Conservation (phyloP, 768 basidiomycete species). For the Arthromyces matolae region DNA sequence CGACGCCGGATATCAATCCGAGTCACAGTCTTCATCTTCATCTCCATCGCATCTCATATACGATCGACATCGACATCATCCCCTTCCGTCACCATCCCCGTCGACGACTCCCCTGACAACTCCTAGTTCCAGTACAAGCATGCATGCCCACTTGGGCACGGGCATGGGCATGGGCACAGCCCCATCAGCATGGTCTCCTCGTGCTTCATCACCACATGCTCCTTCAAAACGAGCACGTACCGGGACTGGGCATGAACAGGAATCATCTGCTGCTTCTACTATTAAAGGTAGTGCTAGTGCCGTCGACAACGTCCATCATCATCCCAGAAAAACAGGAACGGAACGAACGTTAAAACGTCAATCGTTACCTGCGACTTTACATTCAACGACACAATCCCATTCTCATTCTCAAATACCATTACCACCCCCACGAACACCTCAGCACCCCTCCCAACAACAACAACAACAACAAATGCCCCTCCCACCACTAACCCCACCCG, state of each 20-base stretch:
- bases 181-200: background rate
- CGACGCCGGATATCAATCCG: slow-evolving; percentile 2
- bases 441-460: slow-evolving; percentile 13
- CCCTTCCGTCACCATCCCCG: background rate
- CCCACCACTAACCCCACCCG: slow-evolving; percentile 41
- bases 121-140: no score
- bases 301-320: background rate
- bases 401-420: background rate
- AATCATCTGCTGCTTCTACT: no score
- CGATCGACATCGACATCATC: background rate
- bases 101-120: background rate
- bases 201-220: background rate
- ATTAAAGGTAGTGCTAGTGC: no score
- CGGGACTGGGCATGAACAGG: no score
- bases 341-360: background rate
- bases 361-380: no score
- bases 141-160: background rate
- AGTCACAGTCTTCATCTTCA: slow-evolving; percentile 12
- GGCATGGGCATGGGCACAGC: background rate
- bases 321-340: no score
- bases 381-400: background rate
- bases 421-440: slow-evolving; percentile 5
- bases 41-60: slow-evolving; percentile 18
- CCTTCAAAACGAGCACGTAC: slow-evolving; percentile 1
- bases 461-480: slow-evolving; percentile 2